Evolutionary conservation across 345 rosid species (phyloP).

Genomic region (Citrus medica): DNA sequence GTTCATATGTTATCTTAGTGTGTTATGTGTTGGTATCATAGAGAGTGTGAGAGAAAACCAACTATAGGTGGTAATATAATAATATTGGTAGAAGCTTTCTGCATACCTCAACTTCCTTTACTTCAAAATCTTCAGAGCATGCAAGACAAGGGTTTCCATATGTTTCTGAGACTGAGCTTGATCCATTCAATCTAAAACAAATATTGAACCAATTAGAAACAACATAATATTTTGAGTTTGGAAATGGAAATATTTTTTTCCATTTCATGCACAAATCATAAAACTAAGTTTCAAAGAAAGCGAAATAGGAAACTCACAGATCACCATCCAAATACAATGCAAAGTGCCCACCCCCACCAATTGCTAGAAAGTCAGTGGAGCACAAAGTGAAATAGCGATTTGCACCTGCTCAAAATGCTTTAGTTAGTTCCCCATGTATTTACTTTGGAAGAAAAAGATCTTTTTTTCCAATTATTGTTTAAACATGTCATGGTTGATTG

Average conservation of each 20-base stretch:
- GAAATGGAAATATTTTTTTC: neutral
- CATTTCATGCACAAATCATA: neutral
- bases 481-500: neutral
- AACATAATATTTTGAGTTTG: neutral
- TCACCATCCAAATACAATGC: conserved; percentile 89
- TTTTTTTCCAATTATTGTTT: neutral
- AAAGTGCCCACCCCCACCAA: conserved; percentile 95
- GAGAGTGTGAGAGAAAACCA: neutral
- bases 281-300: neutral
- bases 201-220: conserved; percentile 4
- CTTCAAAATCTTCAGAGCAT: conserved; percentile 73
- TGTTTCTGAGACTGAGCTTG: conserved; percentile 91
- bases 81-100: neutral
- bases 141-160: conserved; percentile 93
- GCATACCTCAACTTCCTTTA: conserved; percentile 87
- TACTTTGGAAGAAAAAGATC: neutral
- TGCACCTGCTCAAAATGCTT: conserved; percentile 55
- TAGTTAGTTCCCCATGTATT: conserved; percentile 15
- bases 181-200: conserved; percentile 63
- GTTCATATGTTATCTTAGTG: neutral
- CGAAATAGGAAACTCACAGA: conserved; percentile 48
- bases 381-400: conserved; percentile 92
- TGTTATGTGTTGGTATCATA: neutral
- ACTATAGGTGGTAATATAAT: too few relatives aligned
- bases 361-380: conserved; percentile 70